Conservation (phyloP, 257 asterid species). For the Orobanche coerulescens region DNA sequence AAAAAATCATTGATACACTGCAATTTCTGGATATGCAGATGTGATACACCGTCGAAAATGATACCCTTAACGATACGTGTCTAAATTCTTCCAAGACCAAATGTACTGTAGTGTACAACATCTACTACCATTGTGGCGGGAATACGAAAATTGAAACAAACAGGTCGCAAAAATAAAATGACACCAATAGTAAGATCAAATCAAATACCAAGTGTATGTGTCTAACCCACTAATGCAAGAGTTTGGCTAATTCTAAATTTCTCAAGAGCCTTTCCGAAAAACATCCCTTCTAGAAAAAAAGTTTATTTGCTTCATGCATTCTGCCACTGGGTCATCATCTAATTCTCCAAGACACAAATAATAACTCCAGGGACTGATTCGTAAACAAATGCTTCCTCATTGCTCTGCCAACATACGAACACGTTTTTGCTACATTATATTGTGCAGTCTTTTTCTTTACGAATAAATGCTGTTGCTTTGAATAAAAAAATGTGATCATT, state of each 20-base stretch:
- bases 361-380: background rate
- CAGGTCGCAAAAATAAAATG: background rate
- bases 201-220: background rate
- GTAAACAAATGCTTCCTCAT: background rate
- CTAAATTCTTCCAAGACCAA: too few relatives aligned
- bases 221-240: background rate
- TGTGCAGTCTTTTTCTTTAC: background rate
- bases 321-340: background rate
- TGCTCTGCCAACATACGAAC: background rate
- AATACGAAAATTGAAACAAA: background rate
- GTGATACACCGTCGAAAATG: too few relatives aligned
- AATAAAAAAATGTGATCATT: background rate
- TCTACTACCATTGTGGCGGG: constrained; percentile 5
- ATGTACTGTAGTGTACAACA: too few relatives aligned
- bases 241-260: background rate
- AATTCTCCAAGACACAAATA: background rate
- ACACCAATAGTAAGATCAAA: background rate
- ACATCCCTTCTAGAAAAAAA: background rate
- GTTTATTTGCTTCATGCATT: background rate
- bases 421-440: background rate
- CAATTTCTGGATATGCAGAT: too few relatives aligned
- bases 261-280: background rate
- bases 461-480: background rate
- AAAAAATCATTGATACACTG: too few relatives aligned
- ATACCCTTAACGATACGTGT: too few relatives aligned